A percentile compares a stretch with the other conserved stretches of the same genome.
phyloP scores from a whole-genome alignment of 2,329 filamentous ascomycete species.

The Allantophomopsis lycopodina region DNA sequence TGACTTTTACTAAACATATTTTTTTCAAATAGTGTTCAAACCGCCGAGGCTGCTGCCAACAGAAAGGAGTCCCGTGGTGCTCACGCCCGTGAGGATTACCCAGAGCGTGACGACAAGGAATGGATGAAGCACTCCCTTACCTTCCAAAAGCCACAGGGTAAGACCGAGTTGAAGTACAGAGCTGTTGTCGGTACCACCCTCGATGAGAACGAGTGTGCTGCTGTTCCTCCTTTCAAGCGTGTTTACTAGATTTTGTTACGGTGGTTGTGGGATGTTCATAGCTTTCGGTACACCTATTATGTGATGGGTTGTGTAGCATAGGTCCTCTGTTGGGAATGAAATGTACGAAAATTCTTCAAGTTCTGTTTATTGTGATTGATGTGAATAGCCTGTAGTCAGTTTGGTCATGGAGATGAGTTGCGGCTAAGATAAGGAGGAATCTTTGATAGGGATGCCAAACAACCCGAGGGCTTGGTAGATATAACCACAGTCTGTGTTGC shows the following conservation, averaged over 20 bases:
- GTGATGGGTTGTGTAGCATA: too few species aligned
- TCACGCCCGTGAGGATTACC: conserved; percentile 92
- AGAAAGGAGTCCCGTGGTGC: conserved; percentile 96
- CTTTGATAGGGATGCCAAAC: too few species aligned
- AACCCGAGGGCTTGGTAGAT: too few species aligned
- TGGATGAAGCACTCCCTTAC: conserved; percentile 99
- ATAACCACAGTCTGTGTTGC: too few species aligned
- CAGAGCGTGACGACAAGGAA: conserved; percentile 85
- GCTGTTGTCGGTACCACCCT: conserved; percentile 70
- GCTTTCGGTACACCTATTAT: too few species aligned
- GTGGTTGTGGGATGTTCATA: too few species aligned
- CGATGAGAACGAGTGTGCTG: conserved; percentile 92
- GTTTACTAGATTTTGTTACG: conserved; percentile 46
- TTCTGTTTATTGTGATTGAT: too few species aligned
- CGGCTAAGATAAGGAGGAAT: too few species aligned
- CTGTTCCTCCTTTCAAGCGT: conserved; percentile 93
- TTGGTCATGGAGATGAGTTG: too few species aligned
- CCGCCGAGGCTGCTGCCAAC: conserved; percentile 77
- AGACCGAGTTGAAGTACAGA: conserved; percentile 79
- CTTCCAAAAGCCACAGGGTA: conserved; percentile 91
- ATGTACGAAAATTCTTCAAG: too few species aligned
- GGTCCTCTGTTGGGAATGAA: too few species aligned
- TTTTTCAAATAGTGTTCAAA: conserved; percentile 56
- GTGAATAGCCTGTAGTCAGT: too few species aligned
- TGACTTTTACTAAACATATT: conserved; percentile 7